These are phyloP conservation scores for Bifiguratus adelaidae DNA, from an alignment of 192 early-diverging fungal species.

Conservation along the genomic window DNA sequence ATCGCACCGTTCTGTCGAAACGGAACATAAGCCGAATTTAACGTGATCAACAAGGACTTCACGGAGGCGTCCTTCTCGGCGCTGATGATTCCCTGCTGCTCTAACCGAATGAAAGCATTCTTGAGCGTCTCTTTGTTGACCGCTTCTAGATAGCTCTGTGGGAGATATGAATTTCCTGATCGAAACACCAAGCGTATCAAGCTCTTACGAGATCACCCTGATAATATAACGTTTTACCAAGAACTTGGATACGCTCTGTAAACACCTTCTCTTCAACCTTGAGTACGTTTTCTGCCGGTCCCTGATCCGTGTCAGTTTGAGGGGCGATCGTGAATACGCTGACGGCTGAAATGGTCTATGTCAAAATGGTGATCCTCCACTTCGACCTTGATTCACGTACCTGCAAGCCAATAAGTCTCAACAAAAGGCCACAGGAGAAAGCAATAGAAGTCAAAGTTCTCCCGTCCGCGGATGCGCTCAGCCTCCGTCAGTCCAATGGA, in stretches of 20 bases:
- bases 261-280: conserved; percentile 71
- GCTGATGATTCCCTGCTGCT: conserved; percentile 55
- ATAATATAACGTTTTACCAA: conserved; percentile 80
- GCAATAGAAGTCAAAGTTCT: conserved; percentile 69
- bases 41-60: too few relatives aligned
- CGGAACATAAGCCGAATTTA: conserved; percentile 33
- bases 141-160: conserved; percentile 67
- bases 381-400: too few relatives aligned
- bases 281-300: conserved; percentile 5
- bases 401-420: conserved; percentile 79
- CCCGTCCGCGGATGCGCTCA: conserved; percentile 40
- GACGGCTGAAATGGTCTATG: too few relatives aligned
- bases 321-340: conserved; percentile 28
- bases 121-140: conserved; percentile 78
- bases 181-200: neutral
- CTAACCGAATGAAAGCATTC: conserved; percentile 60
- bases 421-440: conserved; percentile 85
- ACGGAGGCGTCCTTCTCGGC: too few relatives aligned
- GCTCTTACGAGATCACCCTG: conserved; percentile 47
- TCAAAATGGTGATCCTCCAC: too few relatives aligned
- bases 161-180: neutral
- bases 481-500: conserved; percentile 35
- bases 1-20: conserved; percentile 29
- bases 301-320: neutral
- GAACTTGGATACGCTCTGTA: conserved; percentile 54